Base-by-base conservation (phyloP, 164 flowering plant genomes). In the grape (Vitis vinifera) region DNA sequence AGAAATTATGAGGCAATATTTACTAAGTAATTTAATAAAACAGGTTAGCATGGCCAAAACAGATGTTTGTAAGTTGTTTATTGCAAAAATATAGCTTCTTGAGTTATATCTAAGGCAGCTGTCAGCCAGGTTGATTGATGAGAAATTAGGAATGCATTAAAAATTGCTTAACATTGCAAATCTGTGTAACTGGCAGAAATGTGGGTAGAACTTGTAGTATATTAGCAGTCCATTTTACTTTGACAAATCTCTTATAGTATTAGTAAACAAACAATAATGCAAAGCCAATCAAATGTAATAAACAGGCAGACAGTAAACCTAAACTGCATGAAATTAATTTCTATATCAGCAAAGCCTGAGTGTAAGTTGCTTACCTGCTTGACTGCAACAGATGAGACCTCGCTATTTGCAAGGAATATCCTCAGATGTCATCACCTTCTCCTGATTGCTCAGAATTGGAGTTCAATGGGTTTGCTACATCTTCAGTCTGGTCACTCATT, bases 401-500 rank as follows among this genome's bases (percentile, higher is more conserved):
- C 37, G 60, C 4, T 59, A 47, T 48, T 56, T 65, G 37, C 49
- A 12, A 17, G 16, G 12, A 48, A 23, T 14, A 47, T 5, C 58
- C 62, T 77, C 68, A 70, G 61, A 52, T 31, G 9, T 65, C 73
- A 55, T 61, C 79, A 31, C 68, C 66, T 12, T 60, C 51, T 9
- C 67, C 75, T 52, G 74, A 61, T 68, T 67, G 57, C 70, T 67
- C 78, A 7, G 10, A 71, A 53, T 58, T 68, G 10, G 69, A 65
- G 49, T 78, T 72, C 63, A 61, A 66, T 51, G 82, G 72, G 4
- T 57, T 31, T 55, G 85, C 56, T 59, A 65, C 55, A 71, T 72
- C 83, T 59, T 73, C 81, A 51, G 75, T 49, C 51, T 75, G 67
- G n/a, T 44, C 37, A 68, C 62, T 72, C 11, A 47, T 80, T 77